Evolutionary conservation across 306 rosid species (phyloP).

Genomic region (Casuarina equisetifolia): DNA sequence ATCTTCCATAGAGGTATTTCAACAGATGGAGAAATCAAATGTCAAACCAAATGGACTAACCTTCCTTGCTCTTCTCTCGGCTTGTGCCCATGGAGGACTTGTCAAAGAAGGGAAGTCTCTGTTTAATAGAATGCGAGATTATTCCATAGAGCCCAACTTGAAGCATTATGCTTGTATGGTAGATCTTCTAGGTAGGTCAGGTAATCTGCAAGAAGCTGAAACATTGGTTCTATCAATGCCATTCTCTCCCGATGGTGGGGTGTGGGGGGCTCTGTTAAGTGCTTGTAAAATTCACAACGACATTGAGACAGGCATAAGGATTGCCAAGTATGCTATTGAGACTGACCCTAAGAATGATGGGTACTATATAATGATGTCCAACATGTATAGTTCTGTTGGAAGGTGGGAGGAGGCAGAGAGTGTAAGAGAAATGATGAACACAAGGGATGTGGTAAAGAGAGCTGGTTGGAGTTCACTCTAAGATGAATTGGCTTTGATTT

Average conservation of each 20-base stretch:
- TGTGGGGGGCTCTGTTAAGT: slow-evolving; percentile 77
- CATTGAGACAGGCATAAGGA: slow-evolving; percentile 60
- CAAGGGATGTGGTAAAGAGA: slow-evolving; percentile 57
- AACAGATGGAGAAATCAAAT: slow-evolving; percentile 57
- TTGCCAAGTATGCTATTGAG: slow-evolving; percentile 58
- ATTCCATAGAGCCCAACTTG: slow-evolving; percentile 50
- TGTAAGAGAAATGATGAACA: slow-evolving; percentile 58
- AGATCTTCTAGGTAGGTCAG: slow-evolving; percentile 76
- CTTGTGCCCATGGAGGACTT: slow-evolving; percentile 69
- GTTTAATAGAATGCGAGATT: slow-evolving; percentile 52
- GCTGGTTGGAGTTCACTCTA: slow-evolving; percentile 60
- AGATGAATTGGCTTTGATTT: slow-evolving; percentile 1
- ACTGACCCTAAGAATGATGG: slow-evolving; percentile 81
- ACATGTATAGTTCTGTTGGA: slow-evolving; percentile 65
- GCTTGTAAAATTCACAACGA: slow-evolving; percentile 69
- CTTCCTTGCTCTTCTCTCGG: slow-evolving; percentile 73
- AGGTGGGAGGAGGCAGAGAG: slow-evolving; percentile 79
- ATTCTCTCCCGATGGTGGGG: slow-evolving; percentile 61
- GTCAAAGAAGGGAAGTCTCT: slow-evolving; percentile 64
- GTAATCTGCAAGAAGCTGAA: slow-evolving; percentile 72
- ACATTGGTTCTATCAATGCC: slow-evolving; percentile 74
- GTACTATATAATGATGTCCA: slow-evolving; percentile 59
- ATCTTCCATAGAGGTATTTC: slow-evolving; percentile 58
- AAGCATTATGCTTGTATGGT: slow-evolving; percentile 89
- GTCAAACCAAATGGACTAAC: slow-evolving; percentile 62